Conservation (phyloP, 2,329 filamentous ascomycete genomes). For the Colletotrichum zoysiae region DNA sequence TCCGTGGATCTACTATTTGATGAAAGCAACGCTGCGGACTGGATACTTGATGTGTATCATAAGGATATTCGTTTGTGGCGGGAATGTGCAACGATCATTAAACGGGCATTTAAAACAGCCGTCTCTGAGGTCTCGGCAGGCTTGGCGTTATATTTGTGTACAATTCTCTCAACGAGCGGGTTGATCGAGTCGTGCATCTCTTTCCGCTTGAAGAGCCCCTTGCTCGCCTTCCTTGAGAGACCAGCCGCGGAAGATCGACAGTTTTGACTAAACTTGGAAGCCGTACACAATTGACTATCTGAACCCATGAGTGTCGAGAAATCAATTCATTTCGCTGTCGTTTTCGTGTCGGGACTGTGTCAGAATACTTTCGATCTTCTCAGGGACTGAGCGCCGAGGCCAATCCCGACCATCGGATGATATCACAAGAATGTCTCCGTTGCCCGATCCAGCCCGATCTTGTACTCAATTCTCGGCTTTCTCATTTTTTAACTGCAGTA, state of each 20-base stretch:
- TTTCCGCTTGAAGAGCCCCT: background rate
- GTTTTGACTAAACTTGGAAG: background rate
- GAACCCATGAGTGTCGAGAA: background rate
- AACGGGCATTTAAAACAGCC: background rate
- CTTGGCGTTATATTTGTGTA: background rate
- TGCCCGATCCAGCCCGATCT: too few species aligned
- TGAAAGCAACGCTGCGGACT: too few species aligned
- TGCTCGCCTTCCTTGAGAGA: background rate
- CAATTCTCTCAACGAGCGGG: accelerated
- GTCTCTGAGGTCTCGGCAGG: background rate
- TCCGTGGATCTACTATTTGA: too few species aligned
- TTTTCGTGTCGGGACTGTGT: background rate
- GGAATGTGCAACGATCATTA: too few species aligned
- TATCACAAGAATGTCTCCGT: background rate
- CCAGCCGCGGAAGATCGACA: background rate
- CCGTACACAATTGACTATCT: background rate
- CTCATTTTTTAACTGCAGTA: too few species aligned
- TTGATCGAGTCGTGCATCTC: background rate
- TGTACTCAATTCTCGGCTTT: too few species aligned
- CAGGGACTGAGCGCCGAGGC: slow-evolving; percentile 5
- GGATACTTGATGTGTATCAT: too few species aligned
- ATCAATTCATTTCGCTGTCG: background rate
- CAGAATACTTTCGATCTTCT: too few species aligned
- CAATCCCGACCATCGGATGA: background rate
- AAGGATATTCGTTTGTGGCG: too few species aligned